Evolutionary conservation across 106 monocot species (phyloP), one percentile per base, ranked within the genome.

Genomic region (Allium cepa): DNA sequence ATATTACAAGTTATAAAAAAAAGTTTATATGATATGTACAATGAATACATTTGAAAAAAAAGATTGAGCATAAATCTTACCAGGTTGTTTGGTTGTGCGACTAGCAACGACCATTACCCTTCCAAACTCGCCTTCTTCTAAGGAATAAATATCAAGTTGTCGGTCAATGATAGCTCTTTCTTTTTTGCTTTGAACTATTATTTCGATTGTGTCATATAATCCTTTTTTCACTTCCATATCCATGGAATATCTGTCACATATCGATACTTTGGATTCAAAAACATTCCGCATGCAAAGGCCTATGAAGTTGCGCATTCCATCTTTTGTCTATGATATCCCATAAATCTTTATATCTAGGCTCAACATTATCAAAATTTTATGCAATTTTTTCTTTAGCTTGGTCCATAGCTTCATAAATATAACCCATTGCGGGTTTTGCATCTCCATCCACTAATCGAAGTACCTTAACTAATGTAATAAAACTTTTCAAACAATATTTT

Each of bases 391-490:
- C 56, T 56, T 56, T 56, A 1, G 56, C 56, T n/a, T 56, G 11
- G 14, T 56, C 56, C 56, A 56, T 56, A 13, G 56, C 56, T 56
- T 56, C 56, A 56, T 56, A 56, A 56, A 56, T 56, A n/a, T 56
- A 56, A n/a, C 56, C 56, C 56, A 56, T 56, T 11, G 56, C 56
- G 11, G 56, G 56, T 56, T n/a, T 56, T 56, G 14, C n/a, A 13
- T 56, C 56, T 13, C 56, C 56, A 56, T 56, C 56, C 36, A 56
- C 56, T 1, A 56, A 56, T 2, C 56, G 56, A 56, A 56, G 56
- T n/a, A 56, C 56, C n/a, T n/a, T 11, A n/a, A 56, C 56, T 13
- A 56, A n/a, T 13, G 56, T 1, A 56, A n/a, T n/a, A 11, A 56
- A 2, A n/a, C 11, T n/a, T 56, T 56, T 56, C 3, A 56, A n/a